Conservation (phyloP, 1,139 yeast genomes). For the Yamadazyma mexicana region DNA sequence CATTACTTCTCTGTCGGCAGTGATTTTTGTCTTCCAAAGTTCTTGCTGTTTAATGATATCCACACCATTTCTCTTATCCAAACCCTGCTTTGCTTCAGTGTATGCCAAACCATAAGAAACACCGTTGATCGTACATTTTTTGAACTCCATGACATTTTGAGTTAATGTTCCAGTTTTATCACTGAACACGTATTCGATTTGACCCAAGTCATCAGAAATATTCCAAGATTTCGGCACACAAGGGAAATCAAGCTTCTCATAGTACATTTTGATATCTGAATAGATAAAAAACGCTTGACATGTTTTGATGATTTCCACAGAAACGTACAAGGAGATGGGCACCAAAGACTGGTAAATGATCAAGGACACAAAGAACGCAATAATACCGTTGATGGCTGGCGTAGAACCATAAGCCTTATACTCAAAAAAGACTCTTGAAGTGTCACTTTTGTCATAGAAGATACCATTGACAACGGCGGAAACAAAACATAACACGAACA, state of each 20-base stretch:
- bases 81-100: constrained; percentile 93
- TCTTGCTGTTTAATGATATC: constrained; percentile 71
- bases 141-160: constrained; percentile 95
- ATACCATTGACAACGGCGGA: constrained; percentile 84
- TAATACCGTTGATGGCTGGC: constrained; percentile 76
- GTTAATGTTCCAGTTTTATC: constrained; percentile 97
- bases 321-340: constrained; percentile 91
- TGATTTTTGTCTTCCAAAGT: constrained; percentile 62
- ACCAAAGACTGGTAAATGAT: constrained; percentile 89
- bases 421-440: constrained; percentile 72
- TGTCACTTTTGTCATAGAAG: constrained; percentile 51
- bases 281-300: constrained; percentile 92
- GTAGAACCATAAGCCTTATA: constrained; percentile 47
- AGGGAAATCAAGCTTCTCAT: constrained; percentile 83
- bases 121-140: constrained; percentile 88
- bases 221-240: constrained; percentile 97
- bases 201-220: constrained; percentile 95
- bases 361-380: constrained; percentile 85
- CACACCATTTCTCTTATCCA: constrained; percentile 82
- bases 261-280: constrained; percentile 85
- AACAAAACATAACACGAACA: constrained; percentile 77
- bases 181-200: constrained; percentile 91
- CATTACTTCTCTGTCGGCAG: constrained; percentile 67
- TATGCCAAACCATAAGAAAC: constrained; percentile 89
- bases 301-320: constrained; percentile 93